Percentiles rank a stretch among this genome's conserved stretches.
Conservation (phyloP, 164 flowering plant species). For the Magnolia sinica region DNA sequence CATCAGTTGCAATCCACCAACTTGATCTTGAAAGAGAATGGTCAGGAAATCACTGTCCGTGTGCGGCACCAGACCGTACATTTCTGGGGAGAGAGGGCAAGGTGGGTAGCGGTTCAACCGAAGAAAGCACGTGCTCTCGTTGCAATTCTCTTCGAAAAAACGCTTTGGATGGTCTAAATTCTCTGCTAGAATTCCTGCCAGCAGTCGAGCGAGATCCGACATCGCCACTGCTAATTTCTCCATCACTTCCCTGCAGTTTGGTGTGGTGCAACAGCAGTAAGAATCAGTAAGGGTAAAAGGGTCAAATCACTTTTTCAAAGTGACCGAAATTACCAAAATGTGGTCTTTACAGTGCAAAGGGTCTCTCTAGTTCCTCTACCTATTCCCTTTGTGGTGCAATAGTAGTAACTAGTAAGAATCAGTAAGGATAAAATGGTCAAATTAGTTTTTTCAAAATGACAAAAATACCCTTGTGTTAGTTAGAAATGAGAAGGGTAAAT, state of each 20-base stretch:
- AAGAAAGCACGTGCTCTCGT: conserved; percentile 56
- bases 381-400: no score
- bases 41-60: conserved; percentile 83
- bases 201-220: conserved; percentile 54
- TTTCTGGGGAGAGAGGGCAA: conserved; percentile 45
- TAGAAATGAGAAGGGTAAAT: no score
- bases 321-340: no score
- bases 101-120: conserved; percentile 67
- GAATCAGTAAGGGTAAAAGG: background rate
- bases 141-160: conserved; percentile 36
- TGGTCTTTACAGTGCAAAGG: background rate
- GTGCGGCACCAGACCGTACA: conserved; percentile 68
- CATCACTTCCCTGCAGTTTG: conserved; percentile 45
- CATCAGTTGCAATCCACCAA: conserved; percentile 76
- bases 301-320: no score
- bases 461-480: no score
- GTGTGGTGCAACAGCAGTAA: background rate
- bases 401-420: no score
- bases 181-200: conserved; percentile 49
- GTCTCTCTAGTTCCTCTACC: background rate
- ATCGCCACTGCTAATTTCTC: conserved; percentile 49
- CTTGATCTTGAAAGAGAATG: conserved; percentile 68
- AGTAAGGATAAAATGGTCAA: no score
- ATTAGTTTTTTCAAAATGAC: no score
- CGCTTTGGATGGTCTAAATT: conserved; percentile 36